Evolutionary conservation across 768 basidiomycete species (phyloP).

Genomic region (Mycena filopes): DNA sequence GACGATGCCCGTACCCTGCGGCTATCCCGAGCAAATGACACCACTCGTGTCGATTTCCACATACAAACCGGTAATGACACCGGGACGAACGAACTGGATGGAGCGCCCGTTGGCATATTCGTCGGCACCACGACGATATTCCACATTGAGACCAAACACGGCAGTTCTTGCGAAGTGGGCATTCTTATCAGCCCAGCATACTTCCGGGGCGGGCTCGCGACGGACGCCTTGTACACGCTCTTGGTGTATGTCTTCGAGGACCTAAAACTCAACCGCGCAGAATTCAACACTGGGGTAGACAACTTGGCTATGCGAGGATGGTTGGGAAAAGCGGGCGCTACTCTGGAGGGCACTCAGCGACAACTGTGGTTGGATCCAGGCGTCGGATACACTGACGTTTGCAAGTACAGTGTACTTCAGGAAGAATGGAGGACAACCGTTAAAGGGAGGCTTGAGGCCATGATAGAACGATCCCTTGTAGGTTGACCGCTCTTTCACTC

Average conservation of each 20-base stretch:
- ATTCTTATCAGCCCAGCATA: constrained; percentile 52
- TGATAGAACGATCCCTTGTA: too few species aligned
- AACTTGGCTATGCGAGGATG: constrained; percentile 59
- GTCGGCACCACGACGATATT: constrained; percentile 52
- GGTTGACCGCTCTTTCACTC: too few species aligned
- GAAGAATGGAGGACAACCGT: constrained; percentile 52
- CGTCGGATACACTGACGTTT: constrained; percentile 49
- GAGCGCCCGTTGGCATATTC: too few species aligned
- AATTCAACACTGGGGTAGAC: constrained; percentile 53
- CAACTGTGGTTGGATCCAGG: constrained; percentile 50
- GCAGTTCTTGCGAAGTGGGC: constrained; percentile 51
- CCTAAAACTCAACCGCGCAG: constrained; percentile 51
- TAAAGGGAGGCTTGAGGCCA: constrained; percentile 32
- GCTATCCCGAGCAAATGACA: constrained; percentile 48
- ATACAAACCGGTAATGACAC: constrained; percentile 26
- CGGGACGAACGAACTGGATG: too few species aligned
- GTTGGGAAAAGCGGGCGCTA: constrained; percentile 54
- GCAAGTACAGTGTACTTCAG: constrained; percentile 55
- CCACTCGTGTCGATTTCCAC: constrained; percentile 47
- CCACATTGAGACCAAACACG: constrained; percentile 45
- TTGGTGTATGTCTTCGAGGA: constrained; percentile 56
- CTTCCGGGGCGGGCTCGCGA: constrained; percentile 53
- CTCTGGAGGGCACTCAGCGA: constrained; percentile 48
- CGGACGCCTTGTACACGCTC: constrained; percentile 56
- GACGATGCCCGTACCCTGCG: constrained; percentile 50